Percentiles rank a stretch among this genome's conserved stretches.
These are phyloP conservation scores for Malassezia vespertilionis DNA, from an alignment of 1,284 basidiomycete species.

Conservation along the genomic window DNA sequence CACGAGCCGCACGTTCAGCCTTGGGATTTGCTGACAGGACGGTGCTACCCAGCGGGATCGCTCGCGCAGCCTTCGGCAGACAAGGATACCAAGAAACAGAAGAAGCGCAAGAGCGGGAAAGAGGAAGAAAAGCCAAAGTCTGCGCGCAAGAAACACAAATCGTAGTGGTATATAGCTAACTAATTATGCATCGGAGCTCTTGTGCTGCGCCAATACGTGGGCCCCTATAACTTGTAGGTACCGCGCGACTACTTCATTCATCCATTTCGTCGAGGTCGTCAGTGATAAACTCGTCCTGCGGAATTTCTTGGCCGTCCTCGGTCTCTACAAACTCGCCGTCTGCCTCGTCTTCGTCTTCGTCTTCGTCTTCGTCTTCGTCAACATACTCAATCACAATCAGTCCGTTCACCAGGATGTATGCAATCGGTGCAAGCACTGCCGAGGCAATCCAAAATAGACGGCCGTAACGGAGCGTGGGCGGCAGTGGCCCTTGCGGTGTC, in stretches of 20 bases:
- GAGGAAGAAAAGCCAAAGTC: slow-evolving; percentile 17
- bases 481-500: background rate
- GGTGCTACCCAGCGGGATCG: slow-evolving; percentile 20
- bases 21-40: slow-evolving; percentile 26
- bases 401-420: slow-evolving; percentile 31
- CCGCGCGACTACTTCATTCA: background rate
- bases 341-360: slow-evolving; percentile 1
- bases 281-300: slow-evolving; percentile 1
- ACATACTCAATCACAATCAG: slow-evolving; percentile 30
- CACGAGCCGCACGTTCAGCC: slow-evolving; percentile 25
- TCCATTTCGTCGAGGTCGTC: background rate
- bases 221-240: too few species aligned
- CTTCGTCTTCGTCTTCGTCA: slow-evolving; percentile 10
- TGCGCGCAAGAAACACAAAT: slow-evolving; percentile 20
- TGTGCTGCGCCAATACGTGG: too few species aligned
- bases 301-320: background rate
- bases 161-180: background rate
- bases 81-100: too few species aligned
- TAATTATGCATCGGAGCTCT: background rate
- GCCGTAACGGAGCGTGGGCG: slow-evolving; percentile 20
- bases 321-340: slow-evolving; percentile 4
- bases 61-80: background rate
- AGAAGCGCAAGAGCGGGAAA: slow-evolving; percentile 6
- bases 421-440: slow-evolving; percentile 29
- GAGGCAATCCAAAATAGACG: slow-evolving; percentile 26